These are phyloP conservation scores for Plasmopara muralis DNA, from an alignment of 352 stramenopile genomes.

Conservation along the genomic window DNA sequence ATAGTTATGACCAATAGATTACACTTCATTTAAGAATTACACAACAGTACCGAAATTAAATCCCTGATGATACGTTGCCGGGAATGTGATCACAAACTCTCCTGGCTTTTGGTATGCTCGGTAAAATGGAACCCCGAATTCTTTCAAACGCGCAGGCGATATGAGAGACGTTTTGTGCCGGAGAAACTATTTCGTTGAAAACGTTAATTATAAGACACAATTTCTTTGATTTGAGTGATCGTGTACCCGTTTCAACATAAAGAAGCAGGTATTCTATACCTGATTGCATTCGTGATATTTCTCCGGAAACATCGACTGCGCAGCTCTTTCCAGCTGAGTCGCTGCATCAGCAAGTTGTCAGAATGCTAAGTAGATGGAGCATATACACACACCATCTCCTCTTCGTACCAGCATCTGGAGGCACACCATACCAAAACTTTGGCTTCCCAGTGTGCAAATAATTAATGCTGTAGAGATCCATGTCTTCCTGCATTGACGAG, in stretches of 20 bases:
- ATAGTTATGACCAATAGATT: neutral
- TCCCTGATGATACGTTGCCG: slow-evolving; percentile 81
- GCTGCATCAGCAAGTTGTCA: slow-evolving; percentile 19
- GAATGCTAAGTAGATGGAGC: neutral
- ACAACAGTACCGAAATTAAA: slow-evolving; percentile 79
- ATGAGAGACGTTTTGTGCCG: slow-evolving; percentile 92
- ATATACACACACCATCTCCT: slow-evolving; percentile 1
- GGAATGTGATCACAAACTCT: slow-evolving; percentile 92
- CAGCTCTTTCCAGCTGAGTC: slow-evolving; percentile 73
- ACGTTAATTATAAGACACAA: no score
- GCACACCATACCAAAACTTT: slow-evolving; percentile 92
- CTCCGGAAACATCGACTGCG: slow-evolving; percentile 82
- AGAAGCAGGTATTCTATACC: slow-evolving; percentile 17
- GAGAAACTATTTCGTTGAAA: slow-evolving; percentile 62
- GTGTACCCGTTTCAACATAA: neutral
- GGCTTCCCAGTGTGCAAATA: slow-evolving; percentile 89
- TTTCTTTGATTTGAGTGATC: neutral
- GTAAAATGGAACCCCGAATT: slow-evolving; percentile 79
- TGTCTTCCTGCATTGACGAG: slow-evolving; percentile 69
- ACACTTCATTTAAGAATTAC: neutral
- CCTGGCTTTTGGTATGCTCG: slow-evolving; percentile 75
- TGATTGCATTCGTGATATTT: slow-evolving; percentile 77
- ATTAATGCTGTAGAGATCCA: slow-evolving; percentile 93
- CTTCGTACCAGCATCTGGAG: slow-evolving; percentile 49
- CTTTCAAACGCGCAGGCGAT: slow-evolving; percentile 69